These are phyloP conservation scores for Nannochloropsis oceanica DNA, from an alignment of 108 stramenopile species.

Conservation along the genomic window DNA sequence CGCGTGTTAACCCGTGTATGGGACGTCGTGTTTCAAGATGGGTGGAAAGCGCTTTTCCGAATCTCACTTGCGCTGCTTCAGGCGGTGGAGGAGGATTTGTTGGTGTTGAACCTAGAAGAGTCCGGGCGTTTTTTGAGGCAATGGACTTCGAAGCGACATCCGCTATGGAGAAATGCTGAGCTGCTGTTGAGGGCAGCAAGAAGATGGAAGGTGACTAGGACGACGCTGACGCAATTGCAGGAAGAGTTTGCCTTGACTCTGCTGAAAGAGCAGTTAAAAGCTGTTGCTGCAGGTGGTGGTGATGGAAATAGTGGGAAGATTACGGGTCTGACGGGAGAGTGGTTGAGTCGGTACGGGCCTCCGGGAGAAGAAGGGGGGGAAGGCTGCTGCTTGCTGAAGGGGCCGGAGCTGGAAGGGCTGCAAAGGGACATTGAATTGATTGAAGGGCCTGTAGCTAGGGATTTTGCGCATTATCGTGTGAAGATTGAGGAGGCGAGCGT, in stretches of 20 bases:
- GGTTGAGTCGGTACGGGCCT: not conserved
- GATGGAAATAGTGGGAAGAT: not conserved
- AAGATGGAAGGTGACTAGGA: slow-evolving; percentile 5
- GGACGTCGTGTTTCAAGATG: slow-evolving; percentile 16
- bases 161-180: not conserved
- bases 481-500: not conserved
- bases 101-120: not conserved
- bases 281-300: too few species aligned
- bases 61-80: slow-evolving; percentile 13
- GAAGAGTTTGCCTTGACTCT: slow-evolving; percentile 5
- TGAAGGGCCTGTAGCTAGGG: not conserved
- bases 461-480: not conserved
- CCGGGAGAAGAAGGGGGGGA: not conserved
- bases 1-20: slow-evolving; percentile 6
- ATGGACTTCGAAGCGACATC: not conserved
- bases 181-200: not conserved
- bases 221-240: not conserved
- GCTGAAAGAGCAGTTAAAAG: not conserved
- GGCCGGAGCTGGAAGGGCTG: not conserved
- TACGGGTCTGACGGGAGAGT: not conserved
- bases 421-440: not conserved
- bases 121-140: not conserved
- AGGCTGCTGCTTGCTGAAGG: not conserved
- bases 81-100: not conserved
- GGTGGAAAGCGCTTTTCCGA: slow-evolving; percentile 24